These are phyloP conservation scores for Capsella bursapastoris DNA, from an alignment of 345 rosid genomes.

Conservation along the genomic window DNA sequence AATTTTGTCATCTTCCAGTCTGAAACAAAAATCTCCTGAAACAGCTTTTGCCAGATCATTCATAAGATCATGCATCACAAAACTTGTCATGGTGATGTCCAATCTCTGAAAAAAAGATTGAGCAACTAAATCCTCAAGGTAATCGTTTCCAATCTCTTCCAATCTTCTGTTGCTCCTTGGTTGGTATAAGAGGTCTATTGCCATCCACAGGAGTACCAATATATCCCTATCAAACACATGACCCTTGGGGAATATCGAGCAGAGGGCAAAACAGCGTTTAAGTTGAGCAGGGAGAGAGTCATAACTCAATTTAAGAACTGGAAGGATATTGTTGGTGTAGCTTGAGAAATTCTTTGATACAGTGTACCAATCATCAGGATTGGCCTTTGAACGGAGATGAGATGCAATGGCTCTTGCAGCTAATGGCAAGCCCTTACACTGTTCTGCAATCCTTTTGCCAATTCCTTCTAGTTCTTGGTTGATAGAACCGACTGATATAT, in stretches of 20 bases:
- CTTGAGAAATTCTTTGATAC: conserved; percentile 41
- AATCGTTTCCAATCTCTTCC: conserved; percentile 41
- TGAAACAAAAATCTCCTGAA: conserved; percentile 48
- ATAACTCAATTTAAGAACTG: conserved; percentile 43
- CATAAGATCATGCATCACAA: conserved; percentile 52
- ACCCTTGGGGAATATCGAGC: conserved; percentile 48
- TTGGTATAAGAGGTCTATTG: conserved; percentile 46
- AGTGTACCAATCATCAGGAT: conserved; percentile 34
- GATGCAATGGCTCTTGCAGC: conserved; percentile 47
- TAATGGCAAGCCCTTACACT: conserved; percentile 52
- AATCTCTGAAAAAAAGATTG: conserved; percentile 37
- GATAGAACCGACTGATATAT: conserved; percentile 28
- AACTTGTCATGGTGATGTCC: conserved; percentile 37
- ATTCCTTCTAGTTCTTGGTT: conserved; percentile 42
- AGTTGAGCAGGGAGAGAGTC: conserved; percentile 43
- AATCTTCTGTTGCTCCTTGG: conserved; percentile 40
- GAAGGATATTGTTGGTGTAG: conserved; percentile 31
- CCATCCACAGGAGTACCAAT: conserved; percentile 50
- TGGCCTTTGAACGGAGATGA: conserved; percentile 38
- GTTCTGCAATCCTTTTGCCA: conserved; percentile 46
- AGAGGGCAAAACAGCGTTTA: conserved; percentile 49
- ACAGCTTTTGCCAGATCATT: conserved; percentile 50
- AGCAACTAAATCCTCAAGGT: conserved; percentile 35
- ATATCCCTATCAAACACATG: conserved; percentile 42
- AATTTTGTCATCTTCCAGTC: conserved; percentile 40